Evolutionary conservation across 2,329 filamentous ascomycete genomes (phyloP), one percentile per base, ranked within the genome.

Genomic region (Alternaria metachromatica): DNA sequence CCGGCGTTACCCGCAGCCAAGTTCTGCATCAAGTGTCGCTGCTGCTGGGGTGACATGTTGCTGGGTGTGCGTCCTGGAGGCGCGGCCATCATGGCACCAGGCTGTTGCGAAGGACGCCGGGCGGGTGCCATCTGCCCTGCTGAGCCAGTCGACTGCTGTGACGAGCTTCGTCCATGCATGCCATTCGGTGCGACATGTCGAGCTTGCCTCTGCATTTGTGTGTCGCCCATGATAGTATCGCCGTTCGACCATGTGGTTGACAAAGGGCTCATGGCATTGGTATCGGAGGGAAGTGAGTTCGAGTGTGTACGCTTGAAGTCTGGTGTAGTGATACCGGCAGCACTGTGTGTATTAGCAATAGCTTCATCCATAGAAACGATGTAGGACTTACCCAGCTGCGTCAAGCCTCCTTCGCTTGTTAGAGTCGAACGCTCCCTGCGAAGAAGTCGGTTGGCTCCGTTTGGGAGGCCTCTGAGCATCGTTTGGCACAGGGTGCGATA

Each of bases 331-430:
- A 37, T 20, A 23, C 26, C 20, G 1, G 20, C 13, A 25, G 21
- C 33, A 4, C 59, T 62, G n/a, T 30, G 2, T 6, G 45, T 6
- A 20, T 49, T 23, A 50, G 43, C 48, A n/a, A 33, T 21, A 25
- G 33, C 15, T 48, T 4, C 26, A 41, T 10, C 12, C 5, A 8
- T 13, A 10, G 20, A 21, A 12, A 21, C 9, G 3, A 6, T 13
- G 12, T 30, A 2, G 13, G 20, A 30, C 43, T 33, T 53, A 59
- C 60, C 30, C 26, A 30, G 26, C 43, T 3, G 5, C 37, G 9
- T 45, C 2, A 8, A 44, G 20, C 33, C n/a, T 63, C 25, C 30
- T 63, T 5, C n/a, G 58, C 56, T 60, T 63, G 33, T 44, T 44
- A 3, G 50, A 10, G 0, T 37, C 44, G 6, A 23, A 41, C 3